phyloP scores from a whole-genome alignment of 176 grass and related monocot genomes.

The Rhipidocladum racemiflorum region DNA sequence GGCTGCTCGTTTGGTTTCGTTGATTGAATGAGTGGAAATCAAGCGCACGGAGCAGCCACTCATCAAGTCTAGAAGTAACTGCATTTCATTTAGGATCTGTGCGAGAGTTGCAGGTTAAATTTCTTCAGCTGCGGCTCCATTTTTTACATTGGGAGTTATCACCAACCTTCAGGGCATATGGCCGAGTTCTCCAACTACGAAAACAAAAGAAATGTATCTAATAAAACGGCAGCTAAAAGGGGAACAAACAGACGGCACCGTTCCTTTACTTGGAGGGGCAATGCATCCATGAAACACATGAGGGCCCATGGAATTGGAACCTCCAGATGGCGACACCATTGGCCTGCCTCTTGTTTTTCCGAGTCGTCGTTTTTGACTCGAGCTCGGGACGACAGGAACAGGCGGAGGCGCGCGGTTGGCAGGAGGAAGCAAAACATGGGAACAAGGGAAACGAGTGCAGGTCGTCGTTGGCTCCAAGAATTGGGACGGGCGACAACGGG shows the following conservation, averaged over 20 bases:
- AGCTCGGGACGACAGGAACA: not conserved
- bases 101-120: no score
- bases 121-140: not conserved
- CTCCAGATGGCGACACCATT: not conserved
- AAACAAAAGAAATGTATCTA: not conserved
- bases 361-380: slow-evolving; percentile 21
- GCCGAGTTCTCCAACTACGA: not conserved
- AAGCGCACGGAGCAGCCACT: not conserved
- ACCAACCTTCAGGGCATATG: not conserved
- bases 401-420: not conserved
- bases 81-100: no score
- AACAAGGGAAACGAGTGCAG: no score
- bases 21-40: not conserved
- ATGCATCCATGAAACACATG: not conserved
- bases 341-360: slow-evolving; percentile 17
- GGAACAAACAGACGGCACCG: no score
- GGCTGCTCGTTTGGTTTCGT: no score
- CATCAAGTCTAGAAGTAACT: no score
- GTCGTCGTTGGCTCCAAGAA: no score
- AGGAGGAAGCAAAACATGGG: not conserved
- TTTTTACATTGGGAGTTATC: not conserved
- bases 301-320: slow-evolving; percentile 9
- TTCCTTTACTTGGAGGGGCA: no score
- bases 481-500: not conserved
- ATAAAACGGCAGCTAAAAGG: not conserved